These are phyloP conservation scores for Farysia itapuensis DNA, from an alignment of 1,284 basidiomycete species.

Conservation along the genomic window DNA sequence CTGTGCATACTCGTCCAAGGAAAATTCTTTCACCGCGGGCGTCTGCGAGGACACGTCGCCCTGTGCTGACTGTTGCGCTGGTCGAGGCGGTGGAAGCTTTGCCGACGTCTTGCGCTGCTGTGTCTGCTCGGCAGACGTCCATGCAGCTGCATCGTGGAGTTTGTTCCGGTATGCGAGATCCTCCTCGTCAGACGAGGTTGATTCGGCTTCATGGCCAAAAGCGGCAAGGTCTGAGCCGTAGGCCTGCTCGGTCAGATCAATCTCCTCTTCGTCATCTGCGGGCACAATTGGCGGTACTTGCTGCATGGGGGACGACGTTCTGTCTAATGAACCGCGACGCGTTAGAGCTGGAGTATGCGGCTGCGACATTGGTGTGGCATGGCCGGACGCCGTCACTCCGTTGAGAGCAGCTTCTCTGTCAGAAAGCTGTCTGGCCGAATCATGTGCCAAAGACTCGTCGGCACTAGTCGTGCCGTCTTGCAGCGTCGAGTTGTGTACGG, in stretches of 20 bases:
- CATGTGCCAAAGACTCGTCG: neutral
- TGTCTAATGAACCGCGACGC: conserved; percentile 1
- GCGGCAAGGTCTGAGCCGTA: conserved; percentile 53
- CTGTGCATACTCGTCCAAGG: conserved; percentile 91
- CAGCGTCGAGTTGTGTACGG: neutral
- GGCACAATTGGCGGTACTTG: too few relatives aligned
- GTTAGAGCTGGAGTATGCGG: conserved; percentile 13
- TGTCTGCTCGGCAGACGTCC: conserved; percentile 19
- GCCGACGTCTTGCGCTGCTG: conserved; percentile 1
- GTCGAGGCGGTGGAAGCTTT: too few relatives aligned
- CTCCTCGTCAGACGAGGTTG: conserved; percentile 25
- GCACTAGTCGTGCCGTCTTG: neutral
- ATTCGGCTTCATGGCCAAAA: conserved; percentile 43
- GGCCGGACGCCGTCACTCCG: neutral
- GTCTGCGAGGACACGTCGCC: neutral
- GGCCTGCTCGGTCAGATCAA: conserved; percentile 57
- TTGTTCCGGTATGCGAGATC: conserved; percentile 48
- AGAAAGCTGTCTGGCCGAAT: neutral
- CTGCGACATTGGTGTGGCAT: conserved; percentile 18
- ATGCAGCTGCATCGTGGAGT: conserved; percentile 50
- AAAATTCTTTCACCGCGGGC: conserved; percentile 35
- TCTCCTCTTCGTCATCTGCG: conserved; percentile 35
- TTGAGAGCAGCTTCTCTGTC: neutral
- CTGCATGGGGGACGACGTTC: neutral
- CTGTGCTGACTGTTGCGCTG: neutral